phyloP scores from a whole-genome alignment of 1,284 basidiomycete species.

The Sanghuangporus baumii region DNA sequence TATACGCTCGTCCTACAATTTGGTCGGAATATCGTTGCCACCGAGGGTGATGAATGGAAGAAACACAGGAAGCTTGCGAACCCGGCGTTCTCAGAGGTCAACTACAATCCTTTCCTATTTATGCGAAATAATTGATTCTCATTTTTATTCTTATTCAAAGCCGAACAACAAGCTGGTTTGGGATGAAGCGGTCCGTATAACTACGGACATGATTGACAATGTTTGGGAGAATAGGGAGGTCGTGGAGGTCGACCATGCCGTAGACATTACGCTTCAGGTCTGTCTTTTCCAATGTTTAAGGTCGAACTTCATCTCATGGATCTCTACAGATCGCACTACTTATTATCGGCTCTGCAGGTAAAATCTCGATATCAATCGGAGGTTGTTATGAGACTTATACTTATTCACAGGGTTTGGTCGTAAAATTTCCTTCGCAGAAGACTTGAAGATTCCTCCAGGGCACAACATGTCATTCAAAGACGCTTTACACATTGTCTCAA shows the following conservation, averaged over 20 bases:
- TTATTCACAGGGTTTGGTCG: constrained; percentile 32
- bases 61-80: constrained; percentile 36
- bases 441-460: constrained; percentile 15
- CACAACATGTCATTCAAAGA: constrained; percentile 23
- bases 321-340: constrained; percentile 21
- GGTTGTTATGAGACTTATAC: constrained; percentile 18
- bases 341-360: constrained; percentile 35
- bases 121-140: constrained; percentile 19
- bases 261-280: constrained; percentile 27
- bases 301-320: neutral
- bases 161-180: constrained; percentile 41
- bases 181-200: constrained; percentile 35
- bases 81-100: constrained; percentile 37
- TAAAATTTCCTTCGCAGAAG: constrained; percentile 22
- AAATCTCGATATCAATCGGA: constrained; percentile 28
- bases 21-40: constrained; percentile 35
- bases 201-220: constrained; percentile 39
- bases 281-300: constrained; percentile 26
- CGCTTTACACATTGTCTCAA: constrained; percentile 20
- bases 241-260: constrained; percentile 16
- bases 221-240: constrained; percentile 29
- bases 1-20: constrained; percentile 33
- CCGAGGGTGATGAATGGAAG: constrained; percentile 38
- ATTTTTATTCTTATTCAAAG: constrained; percentile 17
- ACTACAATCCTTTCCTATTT: neutral